These are phyloP conservation scores for Colletotrichum sp. DNA, from an alignment of 2,329 filamentous ascomycete species.

Conservation along the genomic window DNA sequence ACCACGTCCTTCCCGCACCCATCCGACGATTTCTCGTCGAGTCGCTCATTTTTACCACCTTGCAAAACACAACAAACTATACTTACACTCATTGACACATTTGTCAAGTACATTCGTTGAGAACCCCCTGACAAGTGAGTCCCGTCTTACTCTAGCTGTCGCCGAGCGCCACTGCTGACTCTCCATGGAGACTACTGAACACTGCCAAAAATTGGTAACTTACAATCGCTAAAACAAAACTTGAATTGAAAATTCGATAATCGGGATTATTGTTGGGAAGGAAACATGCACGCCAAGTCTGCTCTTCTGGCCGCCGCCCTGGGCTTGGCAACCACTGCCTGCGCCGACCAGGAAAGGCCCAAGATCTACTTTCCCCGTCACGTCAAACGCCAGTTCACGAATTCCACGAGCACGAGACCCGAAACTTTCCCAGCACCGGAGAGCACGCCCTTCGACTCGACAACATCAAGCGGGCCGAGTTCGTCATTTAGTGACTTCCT, in stretches of 20 bases:
- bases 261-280: not conserved
- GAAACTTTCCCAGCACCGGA: conserved; percentile 28
- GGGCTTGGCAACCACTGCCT: conserved; percentile 51
- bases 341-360: conserved; percentile 49
- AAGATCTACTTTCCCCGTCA: conserved; percentile 64
- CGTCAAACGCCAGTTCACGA: conserved; percentile 56
- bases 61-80: conserved; percentile 9
- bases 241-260: not conserved
- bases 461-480: not conserved
- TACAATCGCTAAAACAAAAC: conserved; percentile 19
- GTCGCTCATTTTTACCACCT: conserved; percentile 21
- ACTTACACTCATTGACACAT: conserved; percentile 56
- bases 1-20: not conserved
- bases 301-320: conserved; percentile 53
- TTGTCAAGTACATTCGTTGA: conserved; percentile 67
- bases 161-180: conserved; percentile 10
- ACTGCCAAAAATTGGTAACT: conserved; percentile 1
- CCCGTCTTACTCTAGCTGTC: conserved; percentile 9
- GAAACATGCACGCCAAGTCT: conserved; percentile 56
- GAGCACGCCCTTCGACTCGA: conserved; percentile 24
- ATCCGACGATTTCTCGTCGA: conserved; percentile 22
- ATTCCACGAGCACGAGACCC: conserved; percentile 43
- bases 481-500: conserved; percentile 14
- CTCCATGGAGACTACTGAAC: not conserved
- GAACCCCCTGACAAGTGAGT: conserved; percentile 46